Evolutionary conservation across 768 basidiomycete genomes (phyloP).

Genomic region (Pulveroboletus sp.): DNA sequence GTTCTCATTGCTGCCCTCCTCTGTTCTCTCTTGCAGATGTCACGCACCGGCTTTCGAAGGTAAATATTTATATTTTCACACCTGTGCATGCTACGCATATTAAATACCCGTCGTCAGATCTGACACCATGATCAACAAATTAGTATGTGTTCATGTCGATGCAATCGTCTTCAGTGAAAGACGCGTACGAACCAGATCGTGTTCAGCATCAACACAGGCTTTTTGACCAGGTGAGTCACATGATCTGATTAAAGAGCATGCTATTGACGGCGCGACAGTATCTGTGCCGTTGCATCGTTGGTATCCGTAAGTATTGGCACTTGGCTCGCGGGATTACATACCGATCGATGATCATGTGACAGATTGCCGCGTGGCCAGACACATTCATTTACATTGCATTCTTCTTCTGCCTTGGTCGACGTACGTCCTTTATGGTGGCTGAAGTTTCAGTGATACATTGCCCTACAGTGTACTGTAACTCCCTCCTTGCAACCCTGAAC

Average conservation of each 20-base stretch:
- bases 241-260: too few relatives aligned
- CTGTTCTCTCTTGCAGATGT: slow-evolving; percentile 42
- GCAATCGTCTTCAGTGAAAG: not conserved
- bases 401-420: slow-evolving; percentile 58
- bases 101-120: slow-evolving; percentile 26
- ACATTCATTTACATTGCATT: slow-evolving; percentile 63
- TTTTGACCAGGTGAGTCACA: slow-evolving; percentile 24
- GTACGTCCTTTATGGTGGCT: slow-evolving; percentile 33
- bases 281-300: slow-evolving; percentile 56
- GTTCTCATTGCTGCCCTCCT: slow-evolving; percentile 49
- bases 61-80: not conserved
- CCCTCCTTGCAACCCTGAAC: slow-evolving; percentile 57
- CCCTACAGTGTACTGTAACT: slow-evolving; percentile 52
- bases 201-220: slow-evolving; percentile 46
- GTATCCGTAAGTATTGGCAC: slow-evolving; percentile 38
- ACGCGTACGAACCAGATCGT: slow-evolving; percentile 33
- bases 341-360: not conserved
- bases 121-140: slow-evolving; percentile 50
- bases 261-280: slow-evolving; percentile 19
- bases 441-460: not conserved
- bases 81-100: not conserved
- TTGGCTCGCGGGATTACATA: not conserved
- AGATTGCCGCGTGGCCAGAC: slow-evolving; percentile 47
- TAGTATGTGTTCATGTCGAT: slow-evolving; percentile 21
- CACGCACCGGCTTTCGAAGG: slow-evolving; percentile 53